Percentiles rank a stretch among this genome's conserved stretches.
Evolutionary conservation across 2,329 filamentous ascomycete species (phyloP).

Genomic region (Colletotrichum endophyticum): DNA sequence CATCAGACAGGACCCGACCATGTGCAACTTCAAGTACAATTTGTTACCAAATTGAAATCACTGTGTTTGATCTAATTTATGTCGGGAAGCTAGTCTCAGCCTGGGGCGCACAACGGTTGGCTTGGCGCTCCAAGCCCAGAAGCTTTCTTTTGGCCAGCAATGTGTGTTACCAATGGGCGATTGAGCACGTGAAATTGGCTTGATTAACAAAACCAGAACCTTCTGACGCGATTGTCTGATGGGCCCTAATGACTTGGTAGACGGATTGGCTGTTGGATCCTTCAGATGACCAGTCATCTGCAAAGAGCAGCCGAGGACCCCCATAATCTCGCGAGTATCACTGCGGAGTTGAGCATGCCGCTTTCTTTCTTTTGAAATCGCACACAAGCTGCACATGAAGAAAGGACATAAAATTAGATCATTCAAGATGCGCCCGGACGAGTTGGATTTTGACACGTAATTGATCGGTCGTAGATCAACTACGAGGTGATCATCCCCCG

Average conservation of each 20-base stretch:
- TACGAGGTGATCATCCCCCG: not conserved
- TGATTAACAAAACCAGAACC: not conserved
- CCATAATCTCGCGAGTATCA: not conserved
- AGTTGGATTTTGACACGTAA: not conserved
- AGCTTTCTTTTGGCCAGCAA: not conserved
- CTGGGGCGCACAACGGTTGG: not conserved
- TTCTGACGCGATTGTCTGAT: not conserved
- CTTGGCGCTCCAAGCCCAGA: not conserved
- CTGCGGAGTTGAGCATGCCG: not conserved
- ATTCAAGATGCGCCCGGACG: not conserved
- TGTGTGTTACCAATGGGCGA: not conserved
- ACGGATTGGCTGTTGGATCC: not conserved
- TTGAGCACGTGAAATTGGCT: not conserved
- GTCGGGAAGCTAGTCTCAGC: not conserved
- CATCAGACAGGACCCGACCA: accelerated
- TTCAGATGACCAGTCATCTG: not conserved
- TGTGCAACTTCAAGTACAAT: not conserved
- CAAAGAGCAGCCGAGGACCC: not conserved
- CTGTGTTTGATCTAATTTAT: not conserved
- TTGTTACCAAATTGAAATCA: not conserved
- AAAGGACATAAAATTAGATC: not conserved
- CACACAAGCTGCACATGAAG: not conserved
- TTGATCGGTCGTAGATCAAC: not conserved
- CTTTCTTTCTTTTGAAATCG: not conserved
- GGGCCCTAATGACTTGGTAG: not conserved